Evolutionary conservation across 306 rosid species (phyloP), one percentile per base, ranked within the genome.

Genomic region (Arachis hypogaea): DNA sequence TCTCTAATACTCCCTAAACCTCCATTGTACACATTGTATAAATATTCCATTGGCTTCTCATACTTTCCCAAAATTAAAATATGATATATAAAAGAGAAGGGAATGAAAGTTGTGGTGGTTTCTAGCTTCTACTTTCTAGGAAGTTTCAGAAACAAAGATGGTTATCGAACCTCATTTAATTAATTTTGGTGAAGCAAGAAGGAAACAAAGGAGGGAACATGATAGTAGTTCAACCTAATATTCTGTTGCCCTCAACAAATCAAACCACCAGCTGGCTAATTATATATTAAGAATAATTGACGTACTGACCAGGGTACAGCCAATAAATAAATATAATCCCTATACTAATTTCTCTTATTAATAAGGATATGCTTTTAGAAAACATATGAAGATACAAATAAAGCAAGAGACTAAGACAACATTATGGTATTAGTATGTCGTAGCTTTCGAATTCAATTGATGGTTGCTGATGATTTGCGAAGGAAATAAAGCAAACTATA

Each of bases 261-360:
- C 6, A 63, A 22, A 63, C 22, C 30, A 51, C 70, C 44, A 73
- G 70, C 70, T 73, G 78, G 70, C 45, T 16, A 49, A 33, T 33
- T 33, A 33, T 33, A 33, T 33, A 33, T 33, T 33, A 33, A 33
- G 38, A 33, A 33, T 33, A 33, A 33, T 33, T 33, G 38, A 33
- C 38, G 38, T 33, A 33, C 38, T 2, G 3, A 4, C 38, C 38
- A 61, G 58, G 56, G 52, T 47, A 55, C 79, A 55, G 66, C 10
- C 11, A 65, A 10, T 33, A 33, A 33, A 33, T 33, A 33, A 2
- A 33, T 33, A 33, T 33, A 22, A 22, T 22, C 28, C 28, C 28
- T 22, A 22, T 22, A 22, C 28, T 14, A 14, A 14, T 22, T 22
- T 22, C 28, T 22, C 28, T 22, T 22, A 22, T 22, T 22, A 22